Conservation (phyloP, 306 rosid species). For the Malus asiatica region DNA sequence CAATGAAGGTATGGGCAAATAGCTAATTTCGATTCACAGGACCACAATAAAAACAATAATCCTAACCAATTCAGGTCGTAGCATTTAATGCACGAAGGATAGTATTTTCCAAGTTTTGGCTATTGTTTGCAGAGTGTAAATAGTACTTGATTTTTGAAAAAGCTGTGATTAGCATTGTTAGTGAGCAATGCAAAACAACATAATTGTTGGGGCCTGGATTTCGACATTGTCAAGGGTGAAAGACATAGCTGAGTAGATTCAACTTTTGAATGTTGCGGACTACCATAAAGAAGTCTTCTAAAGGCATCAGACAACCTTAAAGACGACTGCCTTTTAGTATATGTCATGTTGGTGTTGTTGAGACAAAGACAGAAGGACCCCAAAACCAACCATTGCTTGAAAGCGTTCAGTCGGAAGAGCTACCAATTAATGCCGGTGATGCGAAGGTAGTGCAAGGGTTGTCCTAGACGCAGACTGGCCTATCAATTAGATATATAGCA, state of each 20-base stretch:
- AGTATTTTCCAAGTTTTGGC: not conserved
- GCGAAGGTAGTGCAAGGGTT: no score
- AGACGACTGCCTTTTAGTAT: slow-evolving; percentile 47
- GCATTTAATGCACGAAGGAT: no score
- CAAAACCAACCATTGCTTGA: slow-evolving; percentile 2
- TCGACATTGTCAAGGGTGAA: not conserved
- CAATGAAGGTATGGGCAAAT: no score
- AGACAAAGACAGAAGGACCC: slow-evolving; percentile 42
- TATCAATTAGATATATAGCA: no score
- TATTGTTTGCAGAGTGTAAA: no score
- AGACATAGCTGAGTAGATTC: not conserved
- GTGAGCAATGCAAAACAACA: not conserved
- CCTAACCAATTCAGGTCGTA: no score
- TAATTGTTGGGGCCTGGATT: not conserved
- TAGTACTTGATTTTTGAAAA: not conserved
- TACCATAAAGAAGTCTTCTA: slow-evolving; percentile 42
- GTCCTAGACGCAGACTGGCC: no score
- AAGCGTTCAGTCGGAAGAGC: no score
- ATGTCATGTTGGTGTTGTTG: slow-evolving; percentile 56
- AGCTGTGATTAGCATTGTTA: not conserved
- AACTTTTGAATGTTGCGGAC: slow-evolving; percentile 25
- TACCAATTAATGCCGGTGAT: no score
- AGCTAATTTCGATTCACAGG: no score
- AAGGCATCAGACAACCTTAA: slow-evolving; percentile 50
- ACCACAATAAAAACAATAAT: no score